phyloP scores from a whole-genome alignment of 2,329 filamentous ascomycete species.

The Helotiales sp. region DNA sequence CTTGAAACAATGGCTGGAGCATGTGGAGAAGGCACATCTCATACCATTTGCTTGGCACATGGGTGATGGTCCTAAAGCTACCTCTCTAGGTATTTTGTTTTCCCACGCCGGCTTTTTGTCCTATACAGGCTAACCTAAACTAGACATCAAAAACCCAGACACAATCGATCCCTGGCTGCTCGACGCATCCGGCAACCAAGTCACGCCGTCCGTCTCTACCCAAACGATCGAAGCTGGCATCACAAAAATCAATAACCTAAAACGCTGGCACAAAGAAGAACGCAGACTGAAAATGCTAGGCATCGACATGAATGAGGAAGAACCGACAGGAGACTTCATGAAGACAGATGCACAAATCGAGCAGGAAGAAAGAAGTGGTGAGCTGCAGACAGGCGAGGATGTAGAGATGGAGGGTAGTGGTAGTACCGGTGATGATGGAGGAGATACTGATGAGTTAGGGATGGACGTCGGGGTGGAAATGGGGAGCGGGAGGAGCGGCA shows the following conservation, averaged over 20 bases:
- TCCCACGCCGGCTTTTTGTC: neutral
- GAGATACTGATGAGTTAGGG: neutral
- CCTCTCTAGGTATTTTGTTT: conserved; percentile 20
- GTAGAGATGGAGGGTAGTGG: neutral
- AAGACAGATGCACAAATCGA: neutral
- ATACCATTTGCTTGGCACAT: conserved; percentile 55
- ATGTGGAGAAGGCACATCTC: conserved; percentile 56
- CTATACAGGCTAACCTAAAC: conserved; percentile 9
- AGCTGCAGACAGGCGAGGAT: neutral
- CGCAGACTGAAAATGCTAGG: conserved; percentile 12
- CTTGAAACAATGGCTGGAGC: conserved; percentile 42
- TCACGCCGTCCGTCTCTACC: conserved; percentile 57
- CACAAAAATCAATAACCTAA: conserved; percentile 25
- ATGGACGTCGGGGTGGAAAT: neutral
- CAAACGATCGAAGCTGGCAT: conserved; percentile 49
- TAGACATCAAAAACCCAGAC: conserved; percentile 11
- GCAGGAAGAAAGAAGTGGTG: neutral
- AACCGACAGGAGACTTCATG: conserved; percentile 3
- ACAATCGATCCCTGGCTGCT: conserved; percentile 45
- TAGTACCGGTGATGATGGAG: too few species aligned
- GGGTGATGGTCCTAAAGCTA: conserved; percentile 58
- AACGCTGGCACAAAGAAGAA: conserved; percentile 20
- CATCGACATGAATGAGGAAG: neutral
- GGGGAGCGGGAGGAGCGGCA: neutral
- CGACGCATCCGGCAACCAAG: conserved; percentile 52